Conservation (phyloP, 805 yeast genomes). For the Candida krabiensis region DNA sequence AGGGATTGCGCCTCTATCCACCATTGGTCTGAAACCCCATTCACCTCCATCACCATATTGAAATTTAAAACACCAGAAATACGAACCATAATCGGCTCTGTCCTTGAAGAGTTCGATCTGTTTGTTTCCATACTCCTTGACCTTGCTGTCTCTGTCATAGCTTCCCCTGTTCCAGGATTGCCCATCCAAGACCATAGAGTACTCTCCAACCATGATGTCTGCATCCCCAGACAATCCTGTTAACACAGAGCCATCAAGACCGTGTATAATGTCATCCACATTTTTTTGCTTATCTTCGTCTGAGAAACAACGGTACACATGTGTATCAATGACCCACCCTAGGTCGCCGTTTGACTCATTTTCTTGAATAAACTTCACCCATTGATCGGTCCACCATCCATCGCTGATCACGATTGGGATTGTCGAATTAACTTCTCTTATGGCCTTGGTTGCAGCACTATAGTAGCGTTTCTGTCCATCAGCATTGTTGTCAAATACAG, state of each 20-base stretch:
- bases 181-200: conserved; percentile 82
- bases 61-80: conserved; percentile 90
- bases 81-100: conserved; percentile 68
- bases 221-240: conserved; percentile 45
- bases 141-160: conserved; percentile 52
- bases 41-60: conserved; percentile 92
- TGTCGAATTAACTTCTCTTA: conserved; percentile 52
- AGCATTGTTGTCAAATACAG: conserved; percentile 60
- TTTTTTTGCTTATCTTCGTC: conserved; percentile 66
- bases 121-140: conserved; percentile 58
- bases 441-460: conserved; percentile 56
- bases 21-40: conserved; percentile 89
- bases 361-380: conserved; percentile 64
- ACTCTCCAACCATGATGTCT: conserved; percentile 86
- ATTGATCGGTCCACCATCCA: conserved; percentile 88
- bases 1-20: conserved; percentile 58
- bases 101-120: conserved; percentile 48
- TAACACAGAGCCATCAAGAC: conserved; percentile 50
- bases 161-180: conserved; percentile 61
- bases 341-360: conserved; percentile 39
- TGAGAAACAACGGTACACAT: conserved; percentile 82
- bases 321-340: conserved; percentile 80
- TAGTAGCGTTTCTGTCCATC: conserved; percentile 60
- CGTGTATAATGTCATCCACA: conserved; percentile 63
- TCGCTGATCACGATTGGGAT: conserved; percentile 84